A percentile compares a stretch with the other conserved stretches of the same genome.
Evolutionary conservation across 352 stramenopile species (phyloP).

Genomic region (Phytophthora idaei): DNA sequence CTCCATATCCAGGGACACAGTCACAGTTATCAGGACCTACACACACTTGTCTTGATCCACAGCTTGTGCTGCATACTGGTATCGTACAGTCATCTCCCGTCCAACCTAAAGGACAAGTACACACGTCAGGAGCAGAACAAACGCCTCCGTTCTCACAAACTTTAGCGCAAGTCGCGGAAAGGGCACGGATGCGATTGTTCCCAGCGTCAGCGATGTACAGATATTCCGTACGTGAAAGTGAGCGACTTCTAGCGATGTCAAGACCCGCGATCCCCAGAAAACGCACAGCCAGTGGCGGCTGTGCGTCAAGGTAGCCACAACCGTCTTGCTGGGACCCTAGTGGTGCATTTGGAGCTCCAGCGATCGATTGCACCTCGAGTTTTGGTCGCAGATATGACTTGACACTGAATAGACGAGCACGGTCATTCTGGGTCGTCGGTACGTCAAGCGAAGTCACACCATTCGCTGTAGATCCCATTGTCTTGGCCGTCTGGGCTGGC

Average conservation of each 20-base stretch:
- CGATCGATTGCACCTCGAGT: slow-evolving; percentile 91
- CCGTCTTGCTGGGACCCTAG: slow-evolving; percentile 79
- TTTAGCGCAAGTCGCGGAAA: slow-evolving; percentile 92
- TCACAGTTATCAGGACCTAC: slow-evolving; percentile 91
- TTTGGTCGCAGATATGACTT: slow-evolving; percentile 46
- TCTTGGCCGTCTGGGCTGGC: slow-evolving; percentile 1
- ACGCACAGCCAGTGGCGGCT: slow-evolving; percentile 83
- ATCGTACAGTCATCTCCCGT: slow-evolving; percentile 89
- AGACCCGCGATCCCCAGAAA: slow-evolving; percentile 54
- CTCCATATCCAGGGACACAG: slow-evolving; percentile 93
- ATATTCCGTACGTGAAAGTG: slow-evolving; percentile 58
- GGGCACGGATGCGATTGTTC: slow-evolving; percentile 93
- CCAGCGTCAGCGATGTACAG: slow-evolving; percentile 92
- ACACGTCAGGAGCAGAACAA: slow-evolving; percentile 90
- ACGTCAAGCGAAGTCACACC: slow-evolving; percentile 65
- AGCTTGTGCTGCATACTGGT: slow-evolving; percentile 65
- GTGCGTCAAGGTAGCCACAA: slow-evolving; percentile 88
- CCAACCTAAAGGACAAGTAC: slow-evolving; percentile 89
- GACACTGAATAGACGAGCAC: slow-evolving; percentile 68
- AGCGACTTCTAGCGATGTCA: slow-evolving; percentile 24
- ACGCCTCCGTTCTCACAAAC: slow-evolving; percentile 95
- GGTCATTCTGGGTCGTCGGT: slow-evolving; percentile 28
- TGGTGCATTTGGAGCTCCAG: slow-evolving; percentile 84
- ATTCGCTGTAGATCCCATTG: slow-evolving; percentile 53
- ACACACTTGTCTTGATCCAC: slow-evolving; percentile 82